phyloP scores from a whole-genome alignment of 2,329 filamentous ascomycete species.

The Microcyclosporella mali region DNA sequence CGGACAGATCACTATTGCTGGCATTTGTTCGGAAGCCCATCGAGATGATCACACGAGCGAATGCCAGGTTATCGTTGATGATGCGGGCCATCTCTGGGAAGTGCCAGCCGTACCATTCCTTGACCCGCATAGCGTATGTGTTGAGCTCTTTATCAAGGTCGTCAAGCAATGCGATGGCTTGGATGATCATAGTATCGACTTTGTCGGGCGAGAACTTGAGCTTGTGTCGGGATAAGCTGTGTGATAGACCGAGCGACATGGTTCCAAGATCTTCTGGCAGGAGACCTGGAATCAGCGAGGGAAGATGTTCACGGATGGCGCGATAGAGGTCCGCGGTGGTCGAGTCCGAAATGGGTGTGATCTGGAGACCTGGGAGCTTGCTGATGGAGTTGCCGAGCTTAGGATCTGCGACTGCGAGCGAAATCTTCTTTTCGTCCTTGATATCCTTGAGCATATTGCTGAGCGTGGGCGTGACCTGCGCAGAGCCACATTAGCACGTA shows the following conservation, averaged over 20 bases:
- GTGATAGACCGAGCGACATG: constrained; percentile 92
- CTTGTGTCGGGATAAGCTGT: constrained; percentile 95
- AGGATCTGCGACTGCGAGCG: constrained; percentile 85
- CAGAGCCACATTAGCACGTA: neutral
- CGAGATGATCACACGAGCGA: constrained; percentile 77
- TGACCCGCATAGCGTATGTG: constrained; percentile 97
- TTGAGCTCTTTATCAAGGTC: constrained; percentile 98
- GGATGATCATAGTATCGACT: constrained; percentile 99
- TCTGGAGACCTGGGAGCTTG: constrained; percentile 80
- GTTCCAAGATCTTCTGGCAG: constrained; percentile 79
- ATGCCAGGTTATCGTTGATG: constrained; percentile 93
- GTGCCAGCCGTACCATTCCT: constrained; percentile 99
- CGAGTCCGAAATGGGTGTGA: constrained; percentile 76
- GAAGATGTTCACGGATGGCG: constrained; percentile 84
- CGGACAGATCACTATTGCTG: constrained; percentile 68
- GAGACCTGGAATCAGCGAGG: constrained; percentile 84
- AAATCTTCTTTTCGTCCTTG: constrained; percentile 96
- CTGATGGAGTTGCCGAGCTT: constrained; percentile 88
- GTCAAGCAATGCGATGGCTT: constrained; percentile 88
- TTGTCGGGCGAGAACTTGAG: constrained; percentile 98
- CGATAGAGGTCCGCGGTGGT: constrained; percentile 84
- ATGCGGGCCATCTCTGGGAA: constrained; percentile 98
- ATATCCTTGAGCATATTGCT: constrained; percentile 75
- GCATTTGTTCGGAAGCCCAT: constrained; percentile 86
- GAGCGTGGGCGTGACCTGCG: constrained; percentile 73